Evolutionary conservation across 2,329 filamentous ascomycete species (phyloP).

Genomic region (Nemania diffusa): DNA sequence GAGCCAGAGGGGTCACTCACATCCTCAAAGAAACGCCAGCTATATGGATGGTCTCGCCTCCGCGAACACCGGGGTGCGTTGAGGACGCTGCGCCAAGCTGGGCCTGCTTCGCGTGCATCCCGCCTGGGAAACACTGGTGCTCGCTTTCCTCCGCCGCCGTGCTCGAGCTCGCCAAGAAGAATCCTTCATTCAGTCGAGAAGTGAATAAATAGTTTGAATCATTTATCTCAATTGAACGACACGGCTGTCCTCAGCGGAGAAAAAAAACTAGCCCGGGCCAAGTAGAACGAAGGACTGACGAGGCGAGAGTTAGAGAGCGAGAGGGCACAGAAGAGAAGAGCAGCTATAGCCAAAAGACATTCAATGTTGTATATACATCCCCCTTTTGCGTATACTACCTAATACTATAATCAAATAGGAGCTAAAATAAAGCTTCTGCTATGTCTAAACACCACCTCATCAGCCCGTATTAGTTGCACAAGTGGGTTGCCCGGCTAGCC

Average conservation of each 20-base stretch:
- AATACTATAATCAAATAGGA: slow-evolving; percentile 36
- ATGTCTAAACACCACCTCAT: slow-evolving; percentile 18
- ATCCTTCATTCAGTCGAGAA: not conserved
- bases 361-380: slow-evolving; percentile 34
- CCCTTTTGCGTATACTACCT: slow-evolving; percentile 34
- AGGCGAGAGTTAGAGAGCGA: slow-evolving; percentile 14
- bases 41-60: slow-evolving; percentile 6
- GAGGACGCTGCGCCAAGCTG: not conserved
- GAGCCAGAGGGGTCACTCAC: not conserved
- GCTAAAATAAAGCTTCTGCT: slow-evolving; percentile 22
- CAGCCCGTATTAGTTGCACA: not conserved
- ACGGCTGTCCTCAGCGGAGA: not conserved
- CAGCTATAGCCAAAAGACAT: slow-evolving; percentile 10
- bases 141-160: not conserved
- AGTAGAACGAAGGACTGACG: not conserved
- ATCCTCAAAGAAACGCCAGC: not conserved
- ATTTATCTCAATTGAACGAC: not conserved
- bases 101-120: not conserved
- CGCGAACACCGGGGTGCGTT: not conserved
- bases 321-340: slow-evolving; percentile 35
- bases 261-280: not conserved
- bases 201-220: not conserved
- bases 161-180: not conserved
- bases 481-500: not conserved
- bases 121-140: not conserved